A percentile compares a stretch with the other conserved stretches of the same genome.
Conservation (phyloP, 2,329 filamentous ascomycete species). For the Stachybotrys chartarum region DNA sequence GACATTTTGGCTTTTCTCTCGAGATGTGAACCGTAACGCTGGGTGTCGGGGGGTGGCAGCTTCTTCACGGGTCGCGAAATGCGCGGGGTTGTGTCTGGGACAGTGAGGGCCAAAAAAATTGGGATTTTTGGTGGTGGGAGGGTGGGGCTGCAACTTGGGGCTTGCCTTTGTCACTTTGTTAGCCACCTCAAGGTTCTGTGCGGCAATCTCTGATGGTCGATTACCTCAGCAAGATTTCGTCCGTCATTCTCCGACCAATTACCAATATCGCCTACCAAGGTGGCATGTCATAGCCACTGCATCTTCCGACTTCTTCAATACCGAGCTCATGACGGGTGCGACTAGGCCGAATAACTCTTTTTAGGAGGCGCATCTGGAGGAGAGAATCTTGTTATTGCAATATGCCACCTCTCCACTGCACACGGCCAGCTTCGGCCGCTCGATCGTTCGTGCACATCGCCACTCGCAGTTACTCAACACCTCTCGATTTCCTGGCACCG, state of each 20-base stretch:
- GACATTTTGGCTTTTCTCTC: constrained; percentile 57
- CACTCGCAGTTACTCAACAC: constrained; percentile 23
- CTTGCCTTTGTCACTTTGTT: constrained; percentile 13
- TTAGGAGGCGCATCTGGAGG: too few species aligned
- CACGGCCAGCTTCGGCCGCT: constrained; percentile 29
- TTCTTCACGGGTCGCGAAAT: constrained; percentile 14
- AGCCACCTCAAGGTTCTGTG: not conserved
- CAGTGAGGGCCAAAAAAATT: constrained; percentile 27
- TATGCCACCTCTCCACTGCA: constrained; percentile 30
- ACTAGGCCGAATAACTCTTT: too few species aligned
- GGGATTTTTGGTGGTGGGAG: constrained; percentile 37
- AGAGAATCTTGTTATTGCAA: not conserved
- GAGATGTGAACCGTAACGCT: constrained; percentile 14
- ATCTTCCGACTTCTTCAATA: too few species aligned
- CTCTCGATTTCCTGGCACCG: constrained; percentile 34
- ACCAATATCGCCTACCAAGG: not conserved
- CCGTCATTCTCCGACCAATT: constrained; percentile 3
- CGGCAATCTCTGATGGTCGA: not conserved
- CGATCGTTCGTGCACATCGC: constrained; percentile 34
- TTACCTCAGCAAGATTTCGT: not conserved
- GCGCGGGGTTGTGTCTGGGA: constrained; percentile 29
- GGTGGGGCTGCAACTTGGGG: constrained; percentile 30
- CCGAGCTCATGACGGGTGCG: too few species aligned
- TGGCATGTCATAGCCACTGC: not conserved
- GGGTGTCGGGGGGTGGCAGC: not conserved